Evolutionary conservation across 2,329 filamentous ascomycete genomes (phyloP).

Genomic region (Blastomyces parvus): DNA sequence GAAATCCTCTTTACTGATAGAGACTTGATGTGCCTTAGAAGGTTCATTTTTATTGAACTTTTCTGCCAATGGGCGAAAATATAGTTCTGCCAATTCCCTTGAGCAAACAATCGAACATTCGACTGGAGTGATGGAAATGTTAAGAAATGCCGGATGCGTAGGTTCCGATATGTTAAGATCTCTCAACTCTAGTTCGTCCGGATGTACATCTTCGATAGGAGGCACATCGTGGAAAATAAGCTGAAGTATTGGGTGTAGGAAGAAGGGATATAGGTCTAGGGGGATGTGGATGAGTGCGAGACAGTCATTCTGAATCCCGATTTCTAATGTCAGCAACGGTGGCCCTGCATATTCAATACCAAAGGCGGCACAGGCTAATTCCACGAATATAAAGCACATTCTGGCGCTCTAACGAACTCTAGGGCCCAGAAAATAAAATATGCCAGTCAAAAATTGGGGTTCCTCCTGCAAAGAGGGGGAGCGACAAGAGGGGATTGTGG

Average conservation of each 20-base stretch:
- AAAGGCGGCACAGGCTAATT: conserved; percentile 4
- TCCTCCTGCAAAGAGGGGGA: neutral
- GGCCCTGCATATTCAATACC: conserved; percentile 4
- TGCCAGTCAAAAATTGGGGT: neutral
- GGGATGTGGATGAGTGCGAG: conserved; percentile 88
- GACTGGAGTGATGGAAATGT: conserved; percentile 82
- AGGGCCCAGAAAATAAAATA: neutral
- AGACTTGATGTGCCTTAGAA: conserved; percentile 42
- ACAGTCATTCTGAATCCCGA: conserved; percentile 61
- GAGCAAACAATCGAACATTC: conserved; percentile 92
- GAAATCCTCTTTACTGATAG: conserved; percentile 74
- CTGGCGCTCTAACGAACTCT: neutral
- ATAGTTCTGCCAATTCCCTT: conserved; percentile 57
- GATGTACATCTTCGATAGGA: conserved; percentile 25
- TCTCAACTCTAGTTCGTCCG: conserved; percentile 33
- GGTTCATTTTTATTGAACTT: conserved; percentile 44
- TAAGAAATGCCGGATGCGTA: conserved; percentile 69
- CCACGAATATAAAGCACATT: conserved; percentile 4
- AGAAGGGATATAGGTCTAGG: conserved; percentile 61
- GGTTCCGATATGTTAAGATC: conserved; percentile 31
- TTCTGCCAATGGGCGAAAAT: conserved; percentile 65
- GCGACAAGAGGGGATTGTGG: neutral
- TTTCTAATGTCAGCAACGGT: conserved; percentile 6
- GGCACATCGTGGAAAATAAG: conserved; percentile 58
- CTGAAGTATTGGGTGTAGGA: conserved; percentile 79